Evolutionary conservation across 129 eudicot genomes (phyloP).

Genomic region (Tagetes erecta): DNA sequence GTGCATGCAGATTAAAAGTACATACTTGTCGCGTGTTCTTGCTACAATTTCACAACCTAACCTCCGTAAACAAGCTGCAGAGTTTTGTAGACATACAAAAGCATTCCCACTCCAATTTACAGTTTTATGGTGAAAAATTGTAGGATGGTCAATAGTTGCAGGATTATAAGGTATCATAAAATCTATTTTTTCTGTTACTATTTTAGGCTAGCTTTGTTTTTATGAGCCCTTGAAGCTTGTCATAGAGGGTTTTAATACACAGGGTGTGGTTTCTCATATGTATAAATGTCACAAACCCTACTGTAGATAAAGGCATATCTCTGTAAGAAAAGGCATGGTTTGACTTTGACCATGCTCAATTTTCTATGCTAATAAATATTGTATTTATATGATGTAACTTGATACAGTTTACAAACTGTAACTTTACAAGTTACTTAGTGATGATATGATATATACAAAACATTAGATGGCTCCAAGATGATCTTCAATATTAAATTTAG

Average conservation of each 20-base stretch:
- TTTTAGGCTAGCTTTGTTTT: constrained; percentile 21
- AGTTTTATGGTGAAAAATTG: constrained; percentile 27
- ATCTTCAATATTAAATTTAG: no score
- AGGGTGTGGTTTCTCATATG: constrained; percentile 24
- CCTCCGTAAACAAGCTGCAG: constrained; percentile 29
- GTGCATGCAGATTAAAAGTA: constrained; percentile 35
- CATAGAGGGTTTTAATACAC: constrained; percentile 27
- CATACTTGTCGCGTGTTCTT: constrained; percentile 13
- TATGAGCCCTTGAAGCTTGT: constrained; percentile 14
- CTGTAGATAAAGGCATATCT: constrained; percentile 43
- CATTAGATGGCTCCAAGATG: not conserved
- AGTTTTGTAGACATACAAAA: constrained; percentile 33
- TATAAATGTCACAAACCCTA: constrained; percentile 20
- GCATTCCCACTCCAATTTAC: constrained; percentile 27
- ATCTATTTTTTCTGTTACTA: not conserved
- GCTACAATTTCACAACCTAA: constrained; percentile 28
- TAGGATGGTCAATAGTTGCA: constrained; percentile 16
- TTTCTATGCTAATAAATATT: constrained; percentile 21
- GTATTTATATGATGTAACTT: not conserved
- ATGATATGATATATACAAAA: not conserved
- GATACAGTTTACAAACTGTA: not conserved
- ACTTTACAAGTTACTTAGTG: not conserved
- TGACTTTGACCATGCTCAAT: constrained; percentile 30
- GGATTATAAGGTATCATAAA: constrained; percentile 11
- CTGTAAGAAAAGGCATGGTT: constrained; percentile 33